Evolutionary conservation across 495 filamentous ascomycete species (phyloP), one percentile per base, ranked within the genome.

Genomic region (Neurospora intermedia): DNA sequence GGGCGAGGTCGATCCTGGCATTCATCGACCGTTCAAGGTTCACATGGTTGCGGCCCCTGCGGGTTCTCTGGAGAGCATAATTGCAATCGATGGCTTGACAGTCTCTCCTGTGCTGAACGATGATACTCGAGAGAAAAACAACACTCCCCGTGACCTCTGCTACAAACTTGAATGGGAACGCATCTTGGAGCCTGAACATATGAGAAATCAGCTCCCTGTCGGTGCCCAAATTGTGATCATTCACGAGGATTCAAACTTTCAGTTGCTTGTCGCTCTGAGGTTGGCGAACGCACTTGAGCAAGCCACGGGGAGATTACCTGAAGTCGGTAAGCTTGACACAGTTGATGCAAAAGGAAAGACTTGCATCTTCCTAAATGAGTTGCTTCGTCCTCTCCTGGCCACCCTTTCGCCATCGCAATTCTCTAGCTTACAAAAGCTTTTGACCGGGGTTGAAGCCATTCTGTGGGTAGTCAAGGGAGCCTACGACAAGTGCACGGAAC

Each of bases 101-200:
- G 77, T 85, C 23, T 78, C 82, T 6, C 83, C 83, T 16, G 82
- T 85, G 15, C 69, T 84, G 23, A 82, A 85, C 45, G 78, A 76
- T 16, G 80, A 82, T 13, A 70, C 73, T 3, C 74, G 81, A 54
- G 69, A 72, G 5, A 77, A 81, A 20, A 43, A 76, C 15, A 75
- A 77, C 20, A 73, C 73, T 6, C 75, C 78, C n/a, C 75, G 80
- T 10, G 82, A 85, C 73, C 79, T 85, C 9, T 85, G 83, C 75
- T 89, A 85, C 73, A 88, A 86, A 75, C 70, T 87, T 20, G 83
- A 86, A 31, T 89, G 85, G 83, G 86, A 88, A 74, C 85, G 81
- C 0, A 82, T 85, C 20, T 77, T 83, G 6, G 76, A 82, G 39
- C 73, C 79, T 74, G 69, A 71, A 15, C 45, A 74, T n/a, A 48